Percentiles rank a stretch among this genome's conserved stretches.
Evolutionary conservation across 345 rosid genomes (phyloP).

Genomic region (Salix purpurea): DNA sequence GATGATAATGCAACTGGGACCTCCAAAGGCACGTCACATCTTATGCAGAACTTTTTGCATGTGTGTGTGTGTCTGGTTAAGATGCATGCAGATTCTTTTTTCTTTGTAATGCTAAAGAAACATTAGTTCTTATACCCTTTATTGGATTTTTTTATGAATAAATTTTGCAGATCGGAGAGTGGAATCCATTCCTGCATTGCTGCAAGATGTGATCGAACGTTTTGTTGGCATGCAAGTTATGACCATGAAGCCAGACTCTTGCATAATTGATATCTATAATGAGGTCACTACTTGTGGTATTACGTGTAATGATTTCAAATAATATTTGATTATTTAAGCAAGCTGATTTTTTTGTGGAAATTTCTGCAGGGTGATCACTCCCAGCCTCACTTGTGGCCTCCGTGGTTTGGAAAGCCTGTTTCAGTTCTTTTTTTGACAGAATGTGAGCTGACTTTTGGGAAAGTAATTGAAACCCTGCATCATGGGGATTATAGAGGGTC

Average conservation of each 20-base stretch:
- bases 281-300: constrained; percentile 43
- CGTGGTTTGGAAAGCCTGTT: constrained; percentile 82
- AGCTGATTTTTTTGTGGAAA: constrained; percentile 9
- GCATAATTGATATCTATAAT: constrained; percentile 73
- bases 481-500: constrained; percentile 84
- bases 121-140: not conserved
- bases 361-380: constrained; percentile 80
- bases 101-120: not conserved
- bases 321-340: not conserved
- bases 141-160: not conserved
- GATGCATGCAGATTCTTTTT: not conserved
- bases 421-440: constrained; percentile 67
- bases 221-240: constrained; percentile 53
- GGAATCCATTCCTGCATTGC: constrained; percentile 67
- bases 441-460: constrained; percentile 77
- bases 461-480: constrained; percentile 47
- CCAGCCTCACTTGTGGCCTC: constrained; percentile 65
- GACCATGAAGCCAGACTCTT: constrained; percentile 72
- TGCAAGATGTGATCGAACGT: constrained; percentile 71
- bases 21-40: constrained; percentile 53
- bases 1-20: constrained; percentile 46
- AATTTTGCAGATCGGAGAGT: constrained; percentile 49
- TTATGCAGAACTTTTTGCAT: not conserved
- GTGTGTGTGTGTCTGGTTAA: no score
- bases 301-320: constrained; percentile 4